Evolutionary conservation across 2,329 filamentous ascomycete species (phyloP).

Genomic region (Coniochaeta prunicola): DNA sequence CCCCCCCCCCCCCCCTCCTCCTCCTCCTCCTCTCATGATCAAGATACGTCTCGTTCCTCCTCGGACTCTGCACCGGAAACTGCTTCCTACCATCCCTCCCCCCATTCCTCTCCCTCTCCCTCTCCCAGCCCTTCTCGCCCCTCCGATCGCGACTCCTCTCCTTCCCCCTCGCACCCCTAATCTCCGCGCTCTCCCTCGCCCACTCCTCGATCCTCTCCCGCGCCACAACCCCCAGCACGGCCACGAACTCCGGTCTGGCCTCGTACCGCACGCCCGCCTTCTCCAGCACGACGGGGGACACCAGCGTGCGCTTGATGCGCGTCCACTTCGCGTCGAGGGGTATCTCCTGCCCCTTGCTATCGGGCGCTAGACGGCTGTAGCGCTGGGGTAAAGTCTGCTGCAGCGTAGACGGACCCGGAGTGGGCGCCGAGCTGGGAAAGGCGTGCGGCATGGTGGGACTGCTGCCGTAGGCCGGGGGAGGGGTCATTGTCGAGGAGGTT

Average conservation of each 20-base stretch:
- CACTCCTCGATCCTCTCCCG: slow-evolving; percentile 44
- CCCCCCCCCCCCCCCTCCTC: slow-evolving; percentile 8
- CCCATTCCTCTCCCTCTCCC: background rate
- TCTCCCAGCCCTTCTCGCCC: slow-evolving; percentile 8
- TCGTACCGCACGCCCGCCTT: slow-evolving; percentile 51
- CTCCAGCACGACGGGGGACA: slow-evolving; percentile 51
- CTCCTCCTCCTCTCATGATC: slow-evolving; percentile 12
- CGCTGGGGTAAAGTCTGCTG: slow-evolving; percentile 8
- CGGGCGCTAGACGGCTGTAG: slow-evolving; percentile 41
- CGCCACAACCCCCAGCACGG: slow-evolving; percentile 47
- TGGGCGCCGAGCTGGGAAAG: slow-evolving; percentile 18
- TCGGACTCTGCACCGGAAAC: background rate
- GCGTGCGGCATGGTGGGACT: slow-evolving; percentile 20
- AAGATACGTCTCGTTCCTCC: slow-evolving; percentile 13
- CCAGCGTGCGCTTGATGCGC: slow-evolving; percentile 43
- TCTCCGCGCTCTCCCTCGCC: slow-evolving; percentile 40
- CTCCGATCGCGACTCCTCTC: background rate
- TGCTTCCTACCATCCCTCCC: slow-evolving; percentile 10
- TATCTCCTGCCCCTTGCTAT: slow-evolving; percentile 50
- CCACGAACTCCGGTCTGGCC: slow-evolving; percentile 52
- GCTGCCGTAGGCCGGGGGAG: slow-evolving; percentile 25
- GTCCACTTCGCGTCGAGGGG: slow-evolving; percentile 53
- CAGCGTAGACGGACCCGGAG: slow-evolving; percentile 10
- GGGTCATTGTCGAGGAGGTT: slow-evolving; percentile 11
- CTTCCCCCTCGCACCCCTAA: slow-evolving; percentile 8